Conservation (phyloP, 2,329 filamentous ascomycete genomes). For the Aspergillus sp. region DNA sequence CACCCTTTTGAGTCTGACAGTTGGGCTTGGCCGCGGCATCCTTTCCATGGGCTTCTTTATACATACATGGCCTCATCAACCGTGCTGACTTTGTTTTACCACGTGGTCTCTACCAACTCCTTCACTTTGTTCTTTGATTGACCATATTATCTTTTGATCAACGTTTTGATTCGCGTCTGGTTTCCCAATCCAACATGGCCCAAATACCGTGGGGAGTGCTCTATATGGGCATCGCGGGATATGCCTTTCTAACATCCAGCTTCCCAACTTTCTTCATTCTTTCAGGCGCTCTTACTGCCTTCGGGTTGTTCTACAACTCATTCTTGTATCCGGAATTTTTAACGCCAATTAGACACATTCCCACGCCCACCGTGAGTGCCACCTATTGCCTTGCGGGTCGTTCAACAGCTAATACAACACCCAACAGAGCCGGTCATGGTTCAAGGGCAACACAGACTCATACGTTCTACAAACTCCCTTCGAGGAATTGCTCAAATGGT, state of each 20-base stretch:
- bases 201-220: conserved; percentile 12
- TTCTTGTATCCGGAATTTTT: conserved; percentile 60
- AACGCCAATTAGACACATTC: conserved; percentile 59
- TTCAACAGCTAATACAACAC: no score
- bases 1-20: background rate
- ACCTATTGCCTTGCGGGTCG: background rate
- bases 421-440: conserved; percentile 39
- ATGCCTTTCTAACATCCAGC: conserved; percentile 30
- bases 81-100: background rate
- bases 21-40: no score
- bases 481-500: conserved; percentile 48
- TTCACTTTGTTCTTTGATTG: background rate
- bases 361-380: conserved; percentile 49
- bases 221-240: conserved; percentile 23
- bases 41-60: background rate
- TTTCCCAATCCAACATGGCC: conserved; percentile 3
- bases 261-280: conserved; percentile 23
- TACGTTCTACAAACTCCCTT: conserved; percentile 44
- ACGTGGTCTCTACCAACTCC: background rate
- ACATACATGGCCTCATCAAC: background rate
- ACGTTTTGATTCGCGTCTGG: background rate
- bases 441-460: conserved; percentile 46
- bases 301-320: conserved; percentile 34
- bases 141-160: background rate
- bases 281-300: conserved; percentile 21